These are phyloP conservation scores for Populus trichocarpa DNA, from an alignment of 441 rosid genomes.

Conservation along the genomic window DNA sequence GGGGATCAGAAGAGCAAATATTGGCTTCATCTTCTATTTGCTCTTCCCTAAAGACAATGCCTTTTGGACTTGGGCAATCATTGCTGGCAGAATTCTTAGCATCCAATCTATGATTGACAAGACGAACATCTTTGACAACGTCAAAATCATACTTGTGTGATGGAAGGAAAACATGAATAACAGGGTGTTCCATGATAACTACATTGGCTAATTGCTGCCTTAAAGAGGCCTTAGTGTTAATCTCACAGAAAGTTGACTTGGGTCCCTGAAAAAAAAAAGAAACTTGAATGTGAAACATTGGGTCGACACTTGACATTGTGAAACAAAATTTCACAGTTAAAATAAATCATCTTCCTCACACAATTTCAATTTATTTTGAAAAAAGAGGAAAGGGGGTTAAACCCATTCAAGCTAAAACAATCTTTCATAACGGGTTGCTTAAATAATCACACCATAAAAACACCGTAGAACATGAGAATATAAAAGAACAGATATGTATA, in stretches of 20 bases:
- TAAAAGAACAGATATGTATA: neutral
- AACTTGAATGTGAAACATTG: neutral
- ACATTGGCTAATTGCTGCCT: conserved; percentile 55
- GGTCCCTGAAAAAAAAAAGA: conserved; percentile 46
- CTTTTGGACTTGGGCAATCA: conserved; percentile 33
- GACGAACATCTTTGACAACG: conserved; percentile 35
- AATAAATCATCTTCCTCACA: neutral
- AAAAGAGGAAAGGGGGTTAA: neutral
- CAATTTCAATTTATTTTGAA: too few relatives aligned
- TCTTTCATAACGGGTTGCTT: neutral
- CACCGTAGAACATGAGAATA: neutral
- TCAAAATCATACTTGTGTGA: conserved; percentile 54
- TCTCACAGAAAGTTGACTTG: conserved; percentile 55
- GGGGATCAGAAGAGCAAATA: conserved; percentile 34
- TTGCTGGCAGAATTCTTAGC: conserved; percentile 21
- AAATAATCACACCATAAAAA: neutral
- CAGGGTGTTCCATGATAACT: conserved; percentile 70
- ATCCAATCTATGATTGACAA: conserved; percentile 19
- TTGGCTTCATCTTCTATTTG: conserved; percentile 50
- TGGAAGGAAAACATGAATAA: conserved; percentile 77
- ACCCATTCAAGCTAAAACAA: neutral
- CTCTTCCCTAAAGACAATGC: conserved; percentile 58
- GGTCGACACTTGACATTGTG: neutral
- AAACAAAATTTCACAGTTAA: neutral
- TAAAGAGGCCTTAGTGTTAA: conserved; percentile 56